Evolutionary conservation across 2,329 filamentous ascomycete genomes (phyloP).

Genomic region (Botrytis sinoallii): DNA sequence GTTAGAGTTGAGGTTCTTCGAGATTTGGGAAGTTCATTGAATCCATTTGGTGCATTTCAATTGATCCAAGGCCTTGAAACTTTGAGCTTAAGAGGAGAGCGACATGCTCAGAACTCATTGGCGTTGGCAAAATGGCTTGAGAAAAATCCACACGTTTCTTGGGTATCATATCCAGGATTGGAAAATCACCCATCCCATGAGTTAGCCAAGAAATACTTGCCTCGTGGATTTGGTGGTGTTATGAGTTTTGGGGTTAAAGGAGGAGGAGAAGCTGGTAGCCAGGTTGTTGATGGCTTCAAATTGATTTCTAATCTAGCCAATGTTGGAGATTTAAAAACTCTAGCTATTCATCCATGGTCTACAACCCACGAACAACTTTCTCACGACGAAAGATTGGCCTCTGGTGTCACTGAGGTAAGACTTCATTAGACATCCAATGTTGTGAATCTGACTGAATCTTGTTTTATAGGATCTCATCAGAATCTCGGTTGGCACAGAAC

Average conservation of each 20-base stretch:
- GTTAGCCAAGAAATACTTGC: slow-evolving; percentile 81
- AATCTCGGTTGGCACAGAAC: slow-evolving; percentile 92
- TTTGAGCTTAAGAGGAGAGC: slow-evolving; percentile 77
- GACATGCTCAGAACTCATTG: slow-evolving; percentile 81
- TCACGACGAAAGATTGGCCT: slow-evolving; percentile 74
- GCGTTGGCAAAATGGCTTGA: slow-evolving; percentile 79
- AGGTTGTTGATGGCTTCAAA: slow-evolving; percentile 92
- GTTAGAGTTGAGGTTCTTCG: slow-evolving; percentile 86
- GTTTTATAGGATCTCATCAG: slow-evolving; percentile 73
- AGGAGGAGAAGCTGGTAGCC: slow-evolving; percentile 74
- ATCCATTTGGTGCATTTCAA: slow-evolving; percentile 91
- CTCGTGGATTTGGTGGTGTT: slow-evolving; percentile 82
- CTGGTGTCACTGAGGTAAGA: slow-evolving; percentile 73
- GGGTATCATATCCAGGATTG: slow-evolving; percentile 92
- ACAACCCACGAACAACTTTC: slow-evolving; percentile 92
- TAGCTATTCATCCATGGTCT: slow-evolving; percentile 92
- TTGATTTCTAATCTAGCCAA: slow-evolving; percentile 95
- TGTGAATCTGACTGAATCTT: slow-evolving; percentile 12
- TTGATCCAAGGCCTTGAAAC: slow-evolving; percentile 87
- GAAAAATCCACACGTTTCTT: slow-evolving; percentile 76
- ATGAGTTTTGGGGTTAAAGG: slow-evolving; percentile 93
- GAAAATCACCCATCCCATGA: slow-evolving; percentile 76
- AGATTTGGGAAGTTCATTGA: slow-evolving; percentile 77
- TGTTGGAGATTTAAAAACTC: slow-evolving; percentile 90
- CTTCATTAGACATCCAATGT: not conserved